Evolutionary conservation across 306 rosid species (phyloP), one percentile per base, ranked within the genome.

Genomic region (Quercus dentata): DNA sequence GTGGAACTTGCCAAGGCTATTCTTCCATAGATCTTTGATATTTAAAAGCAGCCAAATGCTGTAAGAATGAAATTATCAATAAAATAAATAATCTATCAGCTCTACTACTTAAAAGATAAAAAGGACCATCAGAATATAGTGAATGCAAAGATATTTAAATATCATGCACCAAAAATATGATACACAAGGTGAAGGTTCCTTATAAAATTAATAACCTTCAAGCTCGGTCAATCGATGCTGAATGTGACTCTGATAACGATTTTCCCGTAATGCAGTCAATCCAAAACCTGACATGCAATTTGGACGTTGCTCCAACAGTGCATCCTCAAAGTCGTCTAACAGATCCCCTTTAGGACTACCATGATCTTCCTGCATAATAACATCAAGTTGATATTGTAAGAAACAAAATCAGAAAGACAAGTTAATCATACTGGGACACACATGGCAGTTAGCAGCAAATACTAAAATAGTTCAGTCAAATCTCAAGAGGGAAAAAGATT

Each of bases 181-280:
- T 18, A 76, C 23, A 71, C 13, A 57, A 27, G 57, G 67, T 56
- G 70, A 51, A 14, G 18, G 63, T 72, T 82, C 72, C 20, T 28
- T 68, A 71, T 38, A 63, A 82, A 80, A 68, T 61, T 23, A 54
- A 56, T 71, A 21, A 96, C 99, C 98, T 91, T 93, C 92, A 72
- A 96, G 97, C 78, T 91, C 94, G 63, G 84, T 81, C 77, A 96
- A 73, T 58, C 99, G 90, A 76, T 80, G 94, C 79, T 72, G 89
- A 80, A 96, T 83, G 81, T 38, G 91, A 81, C 87, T 88, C 78
- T 79, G 84, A 73, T 83, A 81, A 38, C 97, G 98, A 9, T 59
- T 90, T 76, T 89, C 89, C 80, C 78, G 80, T 11, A 88, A 83
- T 73, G 78, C 78, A 77, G 80, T 84, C 78, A 96, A 83, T 75